Conservation (phyloP, 805 yeast species). For the Metschnikowia hibisci region DNA sequence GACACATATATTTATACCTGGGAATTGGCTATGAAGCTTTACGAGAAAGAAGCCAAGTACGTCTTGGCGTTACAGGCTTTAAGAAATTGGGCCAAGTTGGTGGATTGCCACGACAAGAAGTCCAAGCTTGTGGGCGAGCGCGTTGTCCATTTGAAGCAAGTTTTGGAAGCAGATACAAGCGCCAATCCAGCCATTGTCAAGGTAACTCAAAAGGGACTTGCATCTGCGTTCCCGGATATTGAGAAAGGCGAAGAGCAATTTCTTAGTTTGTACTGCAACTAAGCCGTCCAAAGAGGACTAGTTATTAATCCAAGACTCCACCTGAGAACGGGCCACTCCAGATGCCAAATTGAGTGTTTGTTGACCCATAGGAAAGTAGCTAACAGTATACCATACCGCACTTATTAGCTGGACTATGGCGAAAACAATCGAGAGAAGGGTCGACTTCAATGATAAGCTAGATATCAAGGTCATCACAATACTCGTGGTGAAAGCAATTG, state of each 20-base stretch:
- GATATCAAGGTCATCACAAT: slow-evolving; percentile 38
- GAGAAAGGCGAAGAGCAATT: slow-evolving; percentile 19
- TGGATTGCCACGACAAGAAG: slow-evolving; percentile 23
- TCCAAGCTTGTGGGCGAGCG: slow-evolving; percentile 24
- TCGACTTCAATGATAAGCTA: slow-evolving; percentile 34
- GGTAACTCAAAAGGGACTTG: slow-evolving; percentile 37
- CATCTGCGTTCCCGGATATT: slow-evolving; percentile 33
- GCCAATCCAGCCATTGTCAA: slow-evolving; percentile 46
- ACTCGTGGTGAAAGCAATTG: slow-evolving; percentile 36
- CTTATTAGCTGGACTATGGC: slow-evolving; percentile 39
- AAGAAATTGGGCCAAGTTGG: slow-evolving; percentile 38
- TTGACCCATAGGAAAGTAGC: slow-evolving; percentile 46
- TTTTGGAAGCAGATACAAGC: slow-evolving; percentile 30
- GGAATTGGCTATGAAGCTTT: slow-evolving; percentile 40
- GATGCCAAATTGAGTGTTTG: slow-evolving; percentile 42
- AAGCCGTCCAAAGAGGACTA: slow-evolving; percentile 11
- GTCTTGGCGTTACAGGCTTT: slow-evolving; percentile 44
- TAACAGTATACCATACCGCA: slow-evolving; percentile 44
- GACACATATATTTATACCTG: slow-evolving; percentile 36
- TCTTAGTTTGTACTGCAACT: slow-evolving; percentile 12
- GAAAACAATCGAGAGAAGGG: slow-evolving; percentile 37
- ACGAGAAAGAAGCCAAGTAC: slow-evolving; percentile 42
- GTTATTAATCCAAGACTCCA: slow-evolving; percentile 39
- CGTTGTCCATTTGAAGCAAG: slow-evolving; percentile 30
- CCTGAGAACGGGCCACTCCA: slow-evolving; percentile 42